A percentile compares a stretch with the other conserved stretches of the same genome.
phyloP scores from a whole-genome alignment of 2,329 filamentous ascomycete species.

The Fusarium chaquense region DNA sequence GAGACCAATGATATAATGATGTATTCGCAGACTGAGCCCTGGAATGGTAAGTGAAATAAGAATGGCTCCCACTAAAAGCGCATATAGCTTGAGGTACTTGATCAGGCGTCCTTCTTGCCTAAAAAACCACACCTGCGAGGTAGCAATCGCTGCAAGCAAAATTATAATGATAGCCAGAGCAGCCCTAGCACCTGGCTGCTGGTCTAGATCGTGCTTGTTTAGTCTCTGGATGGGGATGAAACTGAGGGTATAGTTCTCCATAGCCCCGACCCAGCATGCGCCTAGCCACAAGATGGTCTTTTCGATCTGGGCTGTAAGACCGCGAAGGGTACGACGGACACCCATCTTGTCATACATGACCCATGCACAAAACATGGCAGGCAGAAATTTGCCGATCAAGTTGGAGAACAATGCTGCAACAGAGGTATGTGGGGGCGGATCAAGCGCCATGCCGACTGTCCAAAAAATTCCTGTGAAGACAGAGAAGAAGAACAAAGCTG shows the following conservation, averaged over 20 bases:
- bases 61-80: conserved; percentile 73
- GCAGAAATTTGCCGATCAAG: conserved; percentile 84
- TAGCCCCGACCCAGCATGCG: conserved; percentile 87
- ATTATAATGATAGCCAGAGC: conserved; percentile 84
- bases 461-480: conserved; percentile 86
- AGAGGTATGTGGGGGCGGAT: conserved; percentile 78
- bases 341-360: conserved; percentile 89
- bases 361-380: conserved; percentile 87
- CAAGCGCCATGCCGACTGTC: conserved; percentile 89
- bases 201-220: conserved; percentile 87
- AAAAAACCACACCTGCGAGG: conserved; percentile 86
- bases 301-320: conserved; percentile 85
- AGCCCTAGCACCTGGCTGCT: conserved; percentile 88
- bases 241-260: conserved; percentile 96
- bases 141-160: conserved; percentile 73
- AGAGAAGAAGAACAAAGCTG: conserved; percentile 85
- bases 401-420: conserved; percentile 80
- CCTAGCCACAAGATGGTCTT: conserved; percentile 93
- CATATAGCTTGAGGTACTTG: conserved; percentile 82
- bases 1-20: conserved; percentile 93
- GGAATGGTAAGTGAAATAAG: conserved; percentile 79
- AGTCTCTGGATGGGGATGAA: conserved; percentile 93
- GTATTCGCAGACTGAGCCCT: conserved; percentile 84
- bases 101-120: conserved; percentile 85
- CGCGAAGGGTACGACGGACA: conserved; percentile 75